Base-by-base conservation (phyloP, 2,329 filamentous ascomycete genomes). In the Aspergillus aculeatus region DNA sequence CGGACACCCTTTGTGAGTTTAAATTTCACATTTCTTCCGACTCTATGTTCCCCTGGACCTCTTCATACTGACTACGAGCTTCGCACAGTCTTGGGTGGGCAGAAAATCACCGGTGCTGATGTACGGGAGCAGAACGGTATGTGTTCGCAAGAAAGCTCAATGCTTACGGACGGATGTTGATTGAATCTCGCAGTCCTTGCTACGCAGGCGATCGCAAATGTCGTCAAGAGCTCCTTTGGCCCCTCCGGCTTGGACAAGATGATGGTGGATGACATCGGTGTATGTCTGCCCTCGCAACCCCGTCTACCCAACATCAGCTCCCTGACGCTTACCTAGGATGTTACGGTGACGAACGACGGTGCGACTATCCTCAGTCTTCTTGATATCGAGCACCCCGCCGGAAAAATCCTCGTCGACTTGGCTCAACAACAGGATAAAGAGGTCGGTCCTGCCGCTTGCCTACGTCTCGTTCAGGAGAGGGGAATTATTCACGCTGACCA, bases 261-360 rank as follows among this genome's bases (percentile, higher is more conserved):
- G 95, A 98, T 99, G 95, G 95, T 99, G 71, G 95, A 99, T 81
- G 95, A 99, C 76, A 98, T 99, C 77, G 95, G 95, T 74, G 89
- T 92, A 86, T 70, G 88, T 71, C 59, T 58, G 21, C 24, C 44
- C 63, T 66, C 57, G 61, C 57, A 61, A 65, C 64, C 68, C 66
- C 67, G 60, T 66, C 55, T 54, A 49, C 26, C 26, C 53, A 51
- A 29, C 29, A 55, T 60, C 41, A 57, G 53, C 51, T 60, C 54
- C 54, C 52, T 58, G 54, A 64, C 54, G 58, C 59, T 61, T 64
- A 62, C 56, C 21, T 65, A 92, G 89, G 95, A 99, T 82, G 95
- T 99, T 61, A 99, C 95, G 62, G 95, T 99, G 60, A 99, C 95
- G 67, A 99, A 99, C 80, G 95, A 99, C 78, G 95, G 95, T 74